Conservation (phyloP, 352 stramenopile genomes). For the Phytophthora pini region DNA sequence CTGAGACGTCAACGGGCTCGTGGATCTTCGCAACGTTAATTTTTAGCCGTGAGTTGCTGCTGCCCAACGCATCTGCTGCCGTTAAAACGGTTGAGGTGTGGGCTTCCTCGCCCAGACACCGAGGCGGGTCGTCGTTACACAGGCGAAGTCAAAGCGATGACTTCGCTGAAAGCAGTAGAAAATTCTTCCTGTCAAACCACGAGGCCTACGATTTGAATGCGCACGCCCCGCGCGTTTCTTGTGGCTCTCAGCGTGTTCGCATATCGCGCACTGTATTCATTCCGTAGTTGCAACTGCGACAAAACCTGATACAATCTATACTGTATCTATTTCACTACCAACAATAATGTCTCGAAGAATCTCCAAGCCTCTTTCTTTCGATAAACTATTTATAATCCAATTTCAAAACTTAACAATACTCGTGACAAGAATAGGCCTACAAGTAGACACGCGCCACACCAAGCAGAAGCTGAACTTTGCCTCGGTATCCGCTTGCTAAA, state of each 20-base stretch:
- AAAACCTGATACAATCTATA: not conserved
- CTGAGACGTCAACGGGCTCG: not conserved
- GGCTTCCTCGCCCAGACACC: constrained; percentile 1
- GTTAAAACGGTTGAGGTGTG: not conserved
- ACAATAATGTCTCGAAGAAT: not conserved
- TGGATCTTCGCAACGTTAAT: constrained; percentile 2
- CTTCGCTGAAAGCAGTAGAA: not conserved
- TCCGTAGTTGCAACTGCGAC: not conserved
- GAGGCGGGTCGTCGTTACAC: not conserved
- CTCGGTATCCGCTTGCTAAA: constrained; percentile 19
- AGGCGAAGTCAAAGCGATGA: not conserved
- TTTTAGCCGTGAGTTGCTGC: not conserved
- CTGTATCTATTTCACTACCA: not conserved
- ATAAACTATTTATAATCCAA: not conserved
- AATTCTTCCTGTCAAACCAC: constrained; percentile 24
- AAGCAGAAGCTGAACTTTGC: constrained; percentile 23
- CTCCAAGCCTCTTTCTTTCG: not conserved
- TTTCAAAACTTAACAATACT: not conserved
- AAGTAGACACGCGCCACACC: not conserved
- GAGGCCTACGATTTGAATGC: constrained; percentile 13
- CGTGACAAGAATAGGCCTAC: constrained; percentile 18
- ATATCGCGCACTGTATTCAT: constrained; percentile 1
- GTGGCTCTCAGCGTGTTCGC: constrained; percentile 8
- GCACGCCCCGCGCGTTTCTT: constrained; percentile 15
- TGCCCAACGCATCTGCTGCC: constrained; percentile 1